phyloP scores from a whole-genome alignment of 768 basidiomycete species.

The Pleurotus salmoneostramineus region DNA sequence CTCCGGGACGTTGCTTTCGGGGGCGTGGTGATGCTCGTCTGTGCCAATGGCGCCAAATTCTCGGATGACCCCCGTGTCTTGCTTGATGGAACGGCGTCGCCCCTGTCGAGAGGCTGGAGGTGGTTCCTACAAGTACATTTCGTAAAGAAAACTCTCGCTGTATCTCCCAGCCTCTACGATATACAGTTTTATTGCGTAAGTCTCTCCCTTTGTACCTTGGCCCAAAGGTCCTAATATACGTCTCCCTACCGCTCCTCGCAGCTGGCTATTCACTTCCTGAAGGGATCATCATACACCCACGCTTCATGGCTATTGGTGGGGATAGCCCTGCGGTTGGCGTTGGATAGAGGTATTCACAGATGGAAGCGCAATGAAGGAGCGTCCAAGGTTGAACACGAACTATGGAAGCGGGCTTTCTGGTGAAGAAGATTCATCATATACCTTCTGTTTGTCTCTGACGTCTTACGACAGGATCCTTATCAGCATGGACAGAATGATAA shows the following conservation, averaged over 20 bases:
- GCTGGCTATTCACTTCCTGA: slow-evolving; percentile 46
- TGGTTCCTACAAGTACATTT: slow-evolving; percentile 66
- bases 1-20: slow-evolving; percentile 42
- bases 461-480: slow-evolving; percentile 39
- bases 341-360: slow-evolving; percentile 73
- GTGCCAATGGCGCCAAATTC: slow-evolving; percentile 23
- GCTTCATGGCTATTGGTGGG: slow-evolving; percentile 63
- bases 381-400: slow-evolving; percentile 56
- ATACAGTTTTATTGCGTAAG: slow-evolving; percentile 66
- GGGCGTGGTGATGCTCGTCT: slow-evolving; percentile 44
- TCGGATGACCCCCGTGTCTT: slow-evolving; percentile 62
- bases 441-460: not conserved
- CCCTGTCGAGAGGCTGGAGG: slow-evolving; percentile 54
- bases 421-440: slow-evolving; percentile 12
- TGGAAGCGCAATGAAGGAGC: slow-evolving; percentile 25
- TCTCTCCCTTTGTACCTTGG: not conserved
- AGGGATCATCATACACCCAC: slow-evolving; percentile 45
- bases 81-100: slow-evolving; percentile 31
- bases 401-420: slow-evolving; percentile 74
- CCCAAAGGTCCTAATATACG: not conserved
- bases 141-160: slow-evolving; percentile 53
- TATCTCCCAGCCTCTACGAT: slow-evolving; percentile 62
- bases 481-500: slow-evolving; percentile 40
- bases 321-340: slow-evolving; percentile 61
- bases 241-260: slow-evolving; percentile 13